Evolutionary conservation across 192 early-diverging fungal species (phyloP), one percentile per base, ranked within the genome.

Genomic region (Piromyces sp.): DNA sequence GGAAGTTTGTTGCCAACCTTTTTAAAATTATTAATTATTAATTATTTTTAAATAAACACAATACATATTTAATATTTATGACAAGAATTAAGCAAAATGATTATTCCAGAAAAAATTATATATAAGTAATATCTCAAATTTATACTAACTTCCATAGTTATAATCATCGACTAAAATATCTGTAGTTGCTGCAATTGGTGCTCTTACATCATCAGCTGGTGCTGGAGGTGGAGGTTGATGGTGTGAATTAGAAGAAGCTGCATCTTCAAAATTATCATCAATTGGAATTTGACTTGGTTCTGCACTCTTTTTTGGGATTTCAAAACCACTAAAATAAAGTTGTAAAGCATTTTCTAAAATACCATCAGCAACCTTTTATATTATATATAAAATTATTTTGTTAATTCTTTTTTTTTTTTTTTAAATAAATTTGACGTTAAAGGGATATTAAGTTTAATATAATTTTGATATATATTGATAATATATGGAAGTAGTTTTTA

Each of bases 161-260:
- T 85, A 88, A 26, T 84, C 87, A 29, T 92, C 93, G 19, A 93
- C 88, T 19, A 95, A 86, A 51, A 95, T 92, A 79, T 96, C 95
- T 30, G 91, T 87, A 36, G 88, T 92, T 0, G 95, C 89, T 1
- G 95, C 94, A 83, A 98, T 96, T 0, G 96, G 96, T 12, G 95
- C 93, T 79, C 96, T 88, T 22, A 95, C 91, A 51, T 80, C 82
- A 30, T 36, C 42, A 15, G 6, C 6, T 5, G 19, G 15, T 51
- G 42, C 17, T 22, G 42, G 42, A 2, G 42, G 17, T 51, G 19
- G 17, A 22, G 19, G 42, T 51, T 51, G 42, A 51, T 51, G 14
- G 14, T 38, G 37, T 15, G 13, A 5, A 51, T 51, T 51, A 22
- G 15, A 3, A 22, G 42, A 51, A 22, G 42, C 3, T 15, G 17